Evolutionary conservation across 371 early-diverging fungal genomes (phyloP), one percentile per base, ranked within the genome.

Genomic region (Saksenaea vasiformis): DNA sequence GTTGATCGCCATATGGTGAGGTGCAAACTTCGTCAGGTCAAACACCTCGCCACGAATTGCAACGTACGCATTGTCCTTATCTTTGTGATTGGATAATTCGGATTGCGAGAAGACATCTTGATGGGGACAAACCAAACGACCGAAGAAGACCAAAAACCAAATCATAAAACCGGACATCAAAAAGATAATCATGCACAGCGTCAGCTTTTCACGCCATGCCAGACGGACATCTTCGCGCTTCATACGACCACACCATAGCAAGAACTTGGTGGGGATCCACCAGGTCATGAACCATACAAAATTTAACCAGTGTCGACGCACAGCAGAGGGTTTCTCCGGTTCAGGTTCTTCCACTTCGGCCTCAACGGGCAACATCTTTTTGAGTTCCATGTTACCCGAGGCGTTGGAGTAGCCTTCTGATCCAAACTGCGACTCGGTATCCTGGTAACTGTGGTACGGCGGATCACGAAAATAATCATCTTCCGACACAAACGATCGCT

Each of bases 121-220:
- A 55, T 82, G 80, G 13, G 95, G 95, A 77, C 97, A 97, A 31
- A 97, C 80, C 59, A 95, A 69, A 56, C 83, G 70, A 9, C 95
- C 94, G 39, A 96, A 83, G 36, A 91, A 88, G 2, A 93, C 88
- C 61, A 98, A 91, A 72, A 92, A 94, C 81, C 96, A 93, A 27
- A 97, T 85, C 44, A 95, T 86, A 61, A 87, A 72, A 15, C 81
- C 83, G 58, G 91, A 93, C 75, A 92, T 66, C 37, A 94, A 72
- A 31, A 91, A 74, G 65, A 98, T 95, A 41, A 98, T 67, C 63
- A 91, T 75, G 67, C 94, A 95, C 27, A 98, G 83, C 0, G 96
- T 87, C 3, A 97, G 82, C 81, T 98, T 96, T 74, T 98, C 98
- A 56, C 97, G 87, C 98, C 98, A 98, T 2, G 98, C 96, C 73